Evolutionary conservation across 2,329 filamentous ascomycete genomes (phyloP).

Genomic region (Stachybotrys elegans): DNA sequence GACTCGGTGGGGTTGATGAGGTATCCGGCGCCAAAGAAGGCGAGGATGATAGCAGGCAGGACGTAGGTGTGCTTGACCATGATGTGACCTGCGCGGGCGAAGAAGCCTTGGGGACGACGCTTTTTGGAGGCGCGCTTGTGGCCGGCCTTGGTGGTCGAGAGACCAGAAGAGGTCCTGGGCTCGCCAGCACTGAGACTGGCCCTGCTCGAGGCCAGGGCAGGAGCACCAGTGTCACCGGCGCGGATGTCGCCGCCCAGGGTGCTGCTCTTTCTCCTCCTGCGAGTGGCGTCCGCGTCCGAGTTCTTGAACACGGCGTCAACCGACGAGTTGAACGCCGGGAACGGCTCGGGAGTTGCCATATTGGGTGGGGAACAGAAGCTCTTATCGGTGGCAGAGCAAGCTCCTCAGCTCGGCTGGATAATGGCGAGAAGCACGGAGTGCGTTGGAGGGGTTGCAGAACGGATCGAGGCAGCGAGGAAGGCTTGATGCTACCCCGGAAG

Average conservation of each 20-base stretch:
- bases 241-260: conserved; percentile 47
- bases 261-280: conserved; percentile 52
- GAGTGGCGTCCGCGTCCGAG: conserved; percentile 30
- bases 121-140: conserved; percentile 46
- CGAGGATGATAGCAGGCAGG: conserved; percentile 63
- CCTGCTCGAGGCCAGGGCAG: conserved; percentile 48
- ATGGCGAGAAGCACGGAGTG: no score
- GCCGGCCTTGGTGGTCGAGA: conserved; percentile 1
- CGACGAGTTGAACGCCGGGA: conserved; percentile 48
- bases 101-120: conserved; percentile 47
- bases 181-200: conserved; percentile 33
- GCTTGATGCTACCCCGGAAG: no score
- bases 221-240: conserved; percentile 51
- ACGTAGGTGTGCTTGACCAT: conserved; percentile 58
- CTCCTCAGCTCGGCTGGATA: no score
- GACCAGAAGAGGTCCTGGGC: conserved; percentile 5
- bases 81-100: conserved; percentile 44
- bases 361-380: no score
- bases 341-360: conserved; percentile 48
- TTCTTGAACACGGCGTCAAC: conserved; percentile 42
- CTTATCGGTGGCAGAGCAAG: no score
- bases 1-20: conserved; percentile 68
- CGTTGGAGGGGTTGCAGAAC: no score
- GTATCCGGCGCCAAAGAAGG: conserved; percentile 62
- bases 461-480: no score